Conservation (phyloP, 2,329 filamentous ascomycete species). For the Colletotrichum gloeosporioides region DNA sequence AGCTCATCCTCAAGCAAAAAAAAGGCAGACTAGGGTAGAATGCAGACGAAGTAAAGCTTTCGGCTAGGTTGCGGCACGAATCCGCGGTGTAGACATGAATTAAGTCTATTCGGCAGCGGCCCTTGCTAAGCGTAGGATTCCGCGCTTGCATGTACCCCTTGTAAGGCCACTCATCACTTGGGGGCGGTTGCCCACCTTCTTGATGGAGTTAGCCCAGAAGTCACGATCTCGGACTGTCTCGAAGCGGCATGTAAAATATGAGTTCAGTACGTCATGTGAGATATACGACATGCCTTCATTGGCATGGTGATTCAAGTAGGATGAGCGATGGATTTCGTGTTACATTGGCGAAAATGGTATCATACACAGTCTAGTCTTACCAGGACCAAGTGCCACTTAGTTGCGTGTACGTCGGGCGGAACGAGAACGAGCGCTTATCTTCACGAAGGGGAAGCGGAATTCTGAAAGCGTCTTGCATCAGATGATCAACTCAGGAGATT, state of each 20-base stretch:
- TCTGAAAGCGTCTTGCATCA: rapidly evolving
- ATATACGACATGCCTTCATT: not conserved
- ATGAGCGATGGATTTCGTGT: not conserved
- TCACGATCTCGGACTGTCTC: not conserved
- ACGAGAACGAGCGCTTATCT: not conserved
- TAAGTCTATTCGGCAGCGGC: not conserved
- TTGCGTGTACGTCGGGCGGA: not conserved
- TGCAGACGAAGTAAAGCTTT: not conserved
- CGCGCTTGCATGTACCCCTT: not conserved
- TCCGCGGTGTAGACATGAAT: not conserved
- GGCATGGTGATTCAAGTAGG: not conserved
- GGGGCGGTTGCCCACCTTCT: not conserved
- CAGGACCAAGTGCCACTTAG: not conserved
- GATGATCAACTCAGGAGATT: rapidly evolving
- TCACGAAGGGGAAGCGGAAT: not conserved
- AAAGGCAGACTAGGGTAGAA: not conserved
- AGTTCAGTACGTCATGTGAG: not conserved
- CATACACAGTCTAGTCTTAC: not conserved
- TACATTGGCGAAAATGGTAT: not conserved
- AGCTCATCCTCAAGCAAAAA: not conserved
- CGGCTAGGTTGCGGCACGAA: not conserved
- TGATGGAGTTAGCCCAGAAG: not conserved
- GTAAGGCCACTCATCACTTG: not conserved
- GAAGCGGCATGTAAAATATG: not conserved
- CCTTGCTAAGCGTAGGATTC: not conserved